Evolutionary conservation across 75 land plant genomes (phyloP), one percentile per base, ranked within the genome.

Genomic region (Pinus taeda): DNA sequence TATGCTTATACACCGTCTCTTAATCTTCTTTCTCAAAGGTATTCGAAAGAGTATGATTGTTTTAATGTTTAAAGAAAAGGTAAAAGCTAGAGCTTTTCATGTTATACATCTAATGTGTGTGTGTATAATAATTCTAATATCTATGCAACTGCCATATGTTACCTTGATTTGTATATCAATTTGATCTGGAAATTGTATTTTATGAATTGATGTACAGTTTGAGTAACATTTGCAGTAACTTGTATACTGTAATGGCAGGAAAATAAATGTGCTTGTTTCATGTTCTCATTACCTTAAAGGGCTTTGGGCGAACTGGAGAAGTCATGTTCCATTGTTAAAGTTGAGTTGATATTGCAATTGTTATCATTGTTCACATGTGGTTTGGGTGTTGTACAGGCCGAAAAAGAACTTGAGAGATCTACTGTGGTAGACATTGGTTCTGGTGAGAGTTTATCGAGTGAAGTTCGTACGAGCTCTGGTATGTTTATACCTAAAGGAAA

Each of bases 381-480:
- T 63, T 37, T 53, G 29, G 15, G n/a, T n/a, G 24, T 15, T 71
- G 24, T 63, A 7, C 49, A 92, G 94, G 94, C 95, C 3, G 90
- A 82, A 79, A 74, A 83, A 57, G 86, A 87, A 81, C 84, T 93
- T 78, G 79, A 85, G 77, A 84, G 90, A 81, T 93, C 95, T 36
- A 81, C 89, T 11, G 93, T 92, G 39, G 90, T 89, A 14, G 91
- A 93, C 76, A 90, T 83, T 71, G 74, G 74, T 55, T 88, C 91
- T 36, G 95, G 95, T 20, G 71, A 90, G 57, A 86, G 93, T 76
- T 83, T 63, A 76, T 76, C 81, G 11, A 93, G 95, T 56, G 84
- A 86, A n/a, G 89, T 90, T 74, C 82, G 93, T 60, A 93, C 95
- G 15, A 93, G 95, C 81, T 93, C 91, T 4, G 95, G 93, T 15